phyloP scores from a whole-genome alignment of 495 filamentous ascomycete genomes.

The Aspergillus panamensis region DNA sequence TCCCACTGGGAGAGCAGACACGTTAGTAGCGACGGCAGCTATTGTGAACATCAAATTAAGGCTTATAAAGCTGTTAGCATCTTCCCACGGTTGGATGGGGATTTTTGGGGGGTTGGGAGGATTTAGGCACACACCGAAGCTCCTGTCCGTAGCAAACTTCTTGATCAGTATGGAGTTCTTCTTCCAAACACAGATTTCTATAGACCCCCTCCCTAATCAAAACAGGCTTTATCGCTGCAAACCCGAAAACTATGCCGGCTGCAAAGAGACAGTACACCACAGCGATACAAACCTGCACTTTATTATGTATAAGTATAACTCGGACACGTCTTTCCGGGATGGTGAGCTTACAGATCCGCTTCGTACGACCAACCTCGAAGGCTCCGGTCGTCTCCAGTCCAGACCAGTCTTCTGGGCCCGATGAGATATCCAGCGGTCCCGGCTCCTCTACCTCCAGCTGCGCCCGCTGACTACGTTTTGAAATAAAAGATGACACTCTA shows the following conservation, averaged over 20 bases:
- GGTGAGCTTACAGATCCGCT: constrained; percentile 55
- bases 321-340: neutral
- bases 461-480: constrained; percentile 22
- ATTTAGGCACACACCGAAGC: constrained; percentile 50
- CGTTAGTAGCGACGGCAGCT: constrained; percentile 81
- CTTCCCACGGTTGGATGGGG: neutral
- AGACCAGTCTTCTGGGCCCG: constrained; percentile 8
- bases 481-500: constrained; percentile 23
- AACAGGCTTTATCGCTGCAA: constrained; percentile 80
- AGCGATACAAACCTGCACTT: constrained; percentile 48
- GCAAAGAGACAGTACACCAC: constrained; percentile 80
- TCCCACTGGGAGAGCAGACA: constrained; percentile 78
- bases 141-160: constrained; percentile 72
- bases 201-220: constrained; percentile 76
- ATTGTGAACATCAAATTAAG: constrained; percentile 93
- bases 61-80: constrained; percentile 20
- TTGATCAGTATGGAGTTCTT: constrained; percentile 57
- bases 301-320: constrained; percentile 7
- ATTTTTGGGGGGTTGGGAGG: no score
- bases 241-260: constrained; percentile 73
- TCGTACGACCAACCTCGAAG: constrained; percentile 64
- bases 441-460: constrained; percentile 4
- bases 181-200: constrained; percentile 54
- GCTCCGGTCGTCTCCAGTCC: constrained; percentile 53
- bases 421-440: constrained; percentile 2